Evolutionary conservation across 495 filamentous ascomycete species (phyloP).

Genomic region (Tuber magnatum): DNA sequence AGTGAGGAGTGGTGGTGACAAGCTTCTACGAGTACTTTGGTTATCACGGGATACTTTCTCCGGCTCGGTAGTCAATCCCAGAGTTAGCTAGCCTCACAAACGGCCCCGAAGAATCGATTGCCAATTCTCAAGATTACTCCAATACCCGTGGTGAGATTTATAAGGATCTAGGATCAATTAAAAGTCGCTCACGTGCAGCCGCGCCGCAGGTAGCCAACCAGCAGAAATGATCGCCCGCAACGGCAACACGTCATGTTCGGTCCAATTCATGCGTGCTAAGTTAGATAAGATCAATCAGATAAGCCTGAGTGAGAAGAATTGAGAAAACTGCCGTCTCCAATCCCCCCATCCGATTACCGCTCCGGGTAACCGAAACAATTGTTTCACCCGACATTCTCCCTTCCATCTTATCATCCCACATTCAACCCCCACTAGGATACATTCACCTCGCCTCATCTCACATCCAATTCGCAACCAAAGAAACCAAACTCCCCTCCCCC

Average conservation of each 20-base stretch:
- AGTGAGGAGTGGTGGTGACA: not conserved
- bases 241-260: not conserved
- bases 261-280: not conserved
- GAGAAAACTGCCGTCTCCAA: too few relatives aligned
- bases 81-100: not conserved
- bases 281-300: not conserved
- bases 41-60: not conserved
- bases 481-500: not conserved
- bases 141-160: not conserved
- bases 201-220: not conserved
- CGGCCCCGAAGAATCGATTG: not conserved
- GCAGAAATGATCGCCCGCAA: not conserved
- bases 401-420: slow-evolving; percentile 23
- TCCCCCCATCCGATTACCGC: not conserved
- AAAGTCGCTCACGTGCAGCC: not conserved
- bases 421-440: slow-evolving; percentile 11
- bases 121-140: not conserved
- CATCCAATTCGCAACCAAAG: not conserved
- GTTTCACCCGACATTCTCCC: slow-evolving; percentile 26
- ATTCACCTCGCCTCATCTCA: slow-evolving; percentile 5
- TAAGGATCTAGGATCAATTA: not conserved
- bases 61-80: not conserved
- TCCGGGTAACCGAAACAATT: slow-evolving; percentile 17
- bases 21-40: not conserved
- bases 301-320: not conserved